Conservation (phyloP, 805 yeast genomes). For the Grigorovia jiainica region DNA sequence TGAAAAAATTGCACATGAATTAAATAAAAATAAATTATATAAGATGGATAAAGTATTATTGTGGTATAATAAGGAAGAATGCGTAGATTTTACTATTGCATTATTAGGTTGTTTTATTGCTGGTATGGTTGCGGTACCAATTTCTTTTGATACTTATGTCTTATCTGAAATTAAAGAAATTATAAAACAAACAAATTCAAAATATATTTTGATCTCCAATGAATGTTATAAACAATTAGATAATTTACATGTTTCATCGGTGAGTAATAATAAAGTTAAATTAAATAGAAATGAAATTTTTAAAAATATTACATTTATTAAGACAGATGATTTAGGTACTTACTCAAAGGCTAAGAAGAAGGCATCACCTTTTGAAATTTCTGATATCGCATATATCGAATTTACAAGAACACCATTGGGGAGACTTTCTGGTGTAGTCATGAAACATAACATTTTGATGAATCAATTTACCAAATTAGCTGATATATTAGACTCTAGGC, state of each 20-base stretch:
- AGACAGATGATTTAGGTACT: conserved; percentile 78
- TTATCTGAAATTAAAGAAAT: conserved; percentile 62
- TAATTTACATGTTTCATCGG: conserved; percentile 37
- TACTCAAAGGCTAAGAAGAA: conserved; percentile 50
- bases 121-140: conserved; percentile 90
- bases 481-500: conserved; percentile 53
- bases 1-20: conserved; percentile 66
- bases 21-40: conserved; percentile 33
- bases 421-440: conserved; percentile 84
- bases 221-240: conserved; percentile 68
- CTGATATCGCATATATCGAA: conserved; percentile 89
- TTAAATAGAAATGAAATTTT: conserved; percentile 25
- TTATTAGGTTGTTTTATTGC: conserved; percentile 87
- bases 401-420: conserved; percentile 86
- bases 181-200: conserved; percentile 64
- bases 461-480: conserved; percentile 79
- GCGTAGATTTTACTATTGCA: conserved; percentile 78
- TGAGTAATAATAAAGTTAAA: conserved; percentile 27
- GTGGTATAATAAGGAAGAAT: conserved; percentile 75
- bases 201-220: conserved; percentile 73
- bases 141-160: conserved; percentile 59
- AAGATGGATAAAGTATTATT: conserved; percentile 78
- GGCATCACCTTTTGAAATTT: conserved; percentile 58
- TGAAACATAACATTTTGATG: conserved; percentile 78
- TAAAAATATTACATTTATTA: conserved; percentile 32